Evolutionary conservation across 2,329 filamentous ascomycete species (phyloP).

Genomic region (Diaporthe sp.): DNA sequence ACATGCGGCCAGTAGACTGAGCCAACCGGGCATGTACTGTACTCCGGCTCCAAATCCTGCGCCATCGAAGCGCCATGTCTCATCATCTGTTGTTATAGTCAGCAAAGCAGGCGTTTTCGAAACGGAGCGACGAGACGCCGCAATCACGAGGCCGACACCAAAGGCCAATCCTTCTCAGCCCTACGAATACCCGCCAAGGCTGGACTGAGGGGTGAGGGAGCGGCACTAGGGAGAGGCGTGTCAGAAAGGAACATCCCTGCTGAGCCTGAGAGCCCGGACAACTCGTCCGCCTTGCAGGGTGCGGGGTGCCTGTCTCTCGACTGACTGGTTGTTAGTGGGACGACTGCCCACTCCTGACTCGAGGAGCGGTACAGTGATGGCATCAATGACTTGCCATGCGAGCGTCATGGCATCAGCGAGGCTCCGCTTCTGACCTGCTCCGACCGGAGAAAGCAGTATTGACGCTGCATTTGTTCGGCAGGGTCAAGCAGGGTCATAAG

Average conservation of each 20-base stretch:
- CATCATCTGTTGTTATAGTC: conserved; percentile 5
- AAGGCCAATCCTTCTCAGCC: conserved; percentile 16
- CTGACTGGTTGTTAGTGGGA: conserved; percentile 16
- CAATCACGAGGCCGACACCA: conserved; percentile 18
- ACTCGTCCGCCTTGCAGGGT: conserved; percentile 25
- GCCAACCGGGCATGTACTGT: conserved; percentile 2
- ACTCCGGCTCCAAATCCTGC: neutral
- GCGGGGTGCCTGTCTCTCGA: conserved; percentile 6
- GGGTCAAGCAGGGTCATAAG: neutral
- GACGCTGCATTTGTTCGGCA: neutral
- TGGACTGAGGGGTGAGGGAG: conserved; percentile 10
- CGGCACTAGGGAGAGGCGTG: neutral
- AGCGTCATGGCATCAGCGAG: neutral
- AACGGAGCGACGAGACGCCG: conserved; percentile 24
- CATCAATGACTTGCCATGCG: conserved; percentile 14
- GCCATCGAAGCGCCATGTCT: conserved; percentile 28
- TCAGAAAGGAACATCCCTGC: conserved; percentile 22
- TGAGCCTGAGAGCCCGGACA: neutral
- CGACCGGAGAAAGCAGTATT: neutral
- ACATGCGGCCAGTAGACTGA: neutral
- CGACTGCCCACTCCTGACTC: conserved; percentile 9
- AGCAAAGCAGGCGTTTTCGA: conserved; percentile 28
- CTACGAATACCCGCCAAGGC: conserved; percentile 28
- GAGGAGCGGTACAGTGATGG: neutral
- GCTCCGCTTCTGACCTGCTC: conserved; percentile 11